Conservation (phyloP, 345 rosid genomes). For the Moricandia moricandioides region DNA sequence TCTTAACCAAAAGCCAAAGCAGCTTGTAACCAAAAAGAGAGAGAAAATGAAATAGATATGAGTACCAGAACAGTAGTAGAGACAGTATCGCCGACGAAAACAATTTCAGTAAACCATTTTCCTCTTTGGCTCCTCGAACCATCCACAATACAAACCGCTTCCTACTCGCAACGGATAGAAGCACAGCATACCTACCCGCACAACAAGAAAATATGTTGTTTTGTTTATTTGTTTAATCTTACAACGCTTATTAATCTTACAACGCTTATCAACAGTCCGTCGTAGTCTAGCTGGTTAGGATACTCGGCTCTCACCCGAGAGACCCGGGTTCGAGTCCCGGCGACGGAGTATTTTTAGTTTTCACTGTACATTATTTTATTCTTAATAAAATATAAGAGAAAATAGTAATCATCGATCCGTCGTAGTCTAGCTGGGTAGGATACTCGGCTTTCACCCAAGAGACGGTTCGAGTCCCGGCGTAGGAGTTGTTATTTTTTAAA, state of each 20-base stretch:
- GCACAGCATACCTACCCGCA: neutral
- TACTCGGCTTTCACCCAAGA: constrained; percentile 78
- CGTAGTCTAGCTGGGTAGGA: constrained; percentile 64
- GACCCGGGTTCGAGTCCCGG: constrained; percentile 75
- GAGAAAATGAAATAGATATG: neutral
- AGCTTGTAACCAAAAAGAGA: constrained; percentile 1
- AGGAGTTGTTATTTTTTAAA: constrained; percentile 31
- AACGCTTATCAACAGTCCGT: constrained; percentile 32
- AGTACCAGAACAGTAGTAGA: constrained; percentile 26
- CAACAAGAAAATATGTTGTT: neutral
- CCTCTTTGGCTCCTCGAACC: constrained; percentile 17
- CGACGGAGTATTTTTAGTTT: constrained; percentile 44
- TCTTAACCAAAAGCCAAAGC: constrained; percentile 4
- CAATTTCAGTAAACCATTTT: neutral
- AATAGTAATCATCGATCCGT: too few species aligned
- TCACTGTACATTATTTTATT: too few species aligned
- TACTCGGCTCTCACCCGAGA: constrained; percentile 78
- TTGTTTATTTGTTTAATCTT: neutral
- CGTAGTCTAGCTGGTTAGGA: constrained; percentile 64
- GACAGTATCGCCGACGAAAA: constrained; percentile 17
- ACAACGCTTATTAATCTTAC: too few species aligned
- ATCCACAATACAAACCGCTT: constrained; percentile 10
- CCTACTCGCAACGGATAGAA: constrained; percentile 33
- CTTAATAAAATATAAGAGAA: too few species aligned
- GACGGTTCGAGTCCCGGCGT: constrained; percentile 76